phyloP scores from a whole-genome alignment of 352 stramenopile genomes.

The Pythium biforme region DNA sequence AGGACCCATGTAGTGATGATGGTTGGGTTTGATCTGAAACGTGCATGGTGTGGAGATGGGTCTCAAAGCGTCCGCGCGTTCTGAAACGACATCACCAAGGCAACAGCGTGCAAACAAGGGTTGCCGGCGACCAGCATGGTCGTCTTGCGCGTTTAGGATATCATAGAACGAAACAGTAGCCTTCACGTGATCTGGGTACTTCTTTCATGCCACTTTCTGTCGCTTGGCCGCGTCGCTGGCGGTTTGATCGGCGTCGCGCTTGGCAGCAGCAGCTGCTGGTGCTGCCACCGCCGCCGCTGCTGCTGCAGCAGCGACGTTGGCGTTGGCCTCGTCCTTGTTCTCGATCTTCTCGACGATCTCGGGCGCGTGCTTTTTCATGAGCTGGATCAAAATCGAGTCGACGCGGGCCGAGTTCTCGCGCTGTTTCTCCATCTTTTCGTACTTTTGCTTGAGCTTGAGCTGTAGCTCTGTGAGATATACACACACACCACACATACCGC shows the following conservation, averaged over 20 bases:
- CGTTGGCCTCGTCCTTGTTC: slow-evolving; percentile 32
- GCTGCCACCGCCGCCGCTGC: not conserved
- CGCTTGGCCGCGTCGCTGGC: slow-evolving; percentile 47
- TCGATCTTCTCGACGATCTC: slow-evolving; percentile 82
- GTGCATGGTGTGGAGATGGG: too few relatives aligned
- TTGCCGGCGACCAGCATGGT: too few relatives aligned
- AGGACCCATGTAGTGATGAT: too few relatives aligned
- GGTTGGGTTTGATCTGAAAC: too few relatives aligned
- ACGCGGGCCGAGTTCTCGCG: slow-evolving; percentile 81
- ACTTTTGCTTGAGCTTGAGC: slow-evolving; percentile 86
- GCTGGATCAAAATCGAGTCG: slow-evolving; percentile 77
- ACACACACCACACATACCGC: not conserved
- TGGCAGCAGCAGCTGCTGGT: slow-evolving; percentile 5
- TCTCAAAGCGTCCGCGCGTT: too few relatives aligned
- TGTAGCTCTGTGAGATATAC: slow-evolving; percentile 51
- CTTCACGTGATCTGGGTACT: not conserved
- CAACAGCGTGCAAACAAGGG: too few relatives aligned
- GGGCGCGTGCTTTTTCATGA: slow-evolving; percentile 86
- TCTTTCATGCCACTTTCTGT: slow-evolving; percentile 49
- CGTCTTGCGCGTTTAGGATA: too few relatives aligned
- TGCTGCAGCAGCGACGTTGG: not conserved
- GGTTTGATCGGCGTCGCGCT: slow-evolving; percentile 26
- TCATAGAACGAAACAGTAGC: not conserved
- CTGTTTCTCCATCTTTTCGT: slow-evolving; percentile 86
- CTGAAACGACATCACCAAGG: too few relatives aligned